Percentiles rank a stretch among this genome's conserved stretches.
These are phyloP conservation scores for Sugiyamaella americana DNA, from an alignment of 805 yeast species.

Conservation along the genomic window DNA sequence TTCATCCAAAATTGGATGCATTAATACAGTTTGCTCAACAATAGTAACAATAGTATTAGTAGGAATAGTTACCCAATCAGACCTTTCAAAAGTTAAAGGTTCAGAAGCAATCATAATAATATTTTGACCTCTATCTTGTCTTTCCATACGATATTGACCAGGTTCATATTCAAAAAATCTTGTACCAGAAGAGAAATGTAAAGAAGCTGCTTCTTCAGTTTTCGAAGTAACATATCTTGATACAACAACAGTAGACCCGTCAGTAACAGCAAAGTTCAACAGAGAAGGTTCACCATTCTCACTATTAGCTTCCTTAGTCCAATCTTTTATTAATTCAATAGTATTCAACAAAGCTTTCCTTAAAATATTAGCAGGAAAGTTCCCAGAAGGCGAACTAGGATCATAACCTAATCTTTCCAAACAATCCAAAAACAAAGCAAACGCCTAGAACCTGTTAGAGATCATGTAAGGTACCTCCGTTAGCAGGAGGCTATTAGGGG, in stretches of 20 bases:
- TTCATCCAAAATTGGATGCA: conserved; percentile 89
- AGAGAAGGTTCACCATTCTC: conserved; percentile 64
- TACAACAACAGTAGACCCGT: conserved; percentile 80
- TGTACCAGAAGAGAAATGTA: conserved; percentile 92
- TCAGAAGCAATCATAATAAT: conserved; percentile 96
- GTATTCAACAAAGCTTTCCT: conserved; percentile 67
- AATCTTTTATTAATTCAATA: conserved; percentile 65
- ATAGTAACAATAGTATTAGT: conserved; percentile 83
- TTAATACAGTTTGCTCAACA: conserved; percentile 73
- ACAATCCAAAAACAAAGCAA: conserved; percentile 79
- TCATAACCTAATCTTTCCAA: conserved; percentile 69
- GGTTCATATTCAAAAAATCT: conserved; percentile 84
- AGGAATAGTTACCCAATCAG: conserved; percentile 97
- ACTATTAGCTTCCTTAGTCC: conserved; percentile 60
- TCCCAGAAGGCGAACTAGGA: conserved; percentile 52
- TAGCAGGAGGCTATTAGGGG: background rate
- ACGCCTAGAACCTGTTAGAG: conserved; percentile 33
- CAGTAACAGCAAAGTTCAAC: conserved; percentile 90
- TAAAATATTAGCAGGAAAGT: conserved; percentile 42
- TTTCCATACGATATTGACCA: conserved; percentile 90
- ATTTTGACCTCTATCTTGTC: conserved; percentile 86
- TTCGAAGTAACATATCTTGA: conserved; percentile 83
- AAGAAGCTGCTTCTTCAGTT: conserved; percentile 92
- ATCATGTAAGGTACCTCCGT: background rate
- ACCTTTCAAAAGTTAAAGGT: conserved; percentile 92